Percentiles rank a stretch among this genome's conserved stretches.
phyloP scores from a whole-genome alignment of 305 asterid species.

The Vinca major region DNA sequence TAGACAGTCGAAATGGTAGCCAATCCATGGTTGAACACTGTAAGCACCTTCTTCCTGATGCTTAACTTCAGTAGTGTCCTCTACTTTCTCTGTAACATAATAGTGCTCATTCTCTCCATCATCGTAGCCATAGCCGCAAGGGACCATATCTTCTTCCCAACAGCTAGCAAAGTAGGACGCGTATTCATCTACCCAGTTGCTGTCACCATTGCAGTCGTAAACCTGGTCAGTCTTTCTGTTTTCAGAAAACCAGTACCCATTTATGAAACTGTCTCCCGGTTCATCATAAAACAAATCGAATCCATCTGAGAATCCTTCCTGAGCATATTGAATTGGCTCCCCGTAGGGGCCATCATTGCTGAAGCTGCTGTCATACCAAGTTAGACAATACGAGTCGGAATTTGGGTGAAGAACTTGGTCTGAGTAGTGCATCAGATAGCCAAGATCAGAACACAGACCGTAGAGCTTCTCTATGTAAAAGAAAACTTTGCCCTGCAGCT shows the following conservation, averaged over 20 bases:
- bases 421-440: constrained; percentile 2
- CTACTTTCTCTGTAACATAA: constrained; percentile 6
- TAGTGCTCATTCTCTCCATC: background rate
- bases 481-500: too few species aligned
- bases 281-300: constrained; percentile 12
- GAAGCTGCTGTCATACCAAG: constrained; percentile 15
- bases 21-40: constrained; percentile 11
- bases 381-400: constrained; percentile 10
- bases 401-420: background rate
- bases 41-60: background rate
- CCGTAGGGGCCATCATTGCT: constrained; percentile 5
- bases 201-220: background rate
- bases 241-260: background rate
- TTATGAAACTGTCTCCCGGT: constrained; percentile 7
- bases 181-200: constrained; percentile 22
- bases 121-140: constrained; percentile 5
- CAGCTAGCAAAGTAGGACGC: constrained; percentile 16
- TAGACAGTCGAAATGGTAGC: constrained; percentile 2
- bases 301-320: constrained; percentile 16
- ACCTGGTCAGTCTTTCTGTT: background rate
- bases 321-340: constrained; percentile 15
- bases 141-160: constrained; percentile 13
- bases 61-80: background rate
- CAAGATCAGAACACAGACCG: too few species aligned
- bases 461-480: background rate